phyloP scores from a whole-genome alignment of 2,329 filamentous ascomycete species.

The Coccinonectria pachysandricola region DNA sequence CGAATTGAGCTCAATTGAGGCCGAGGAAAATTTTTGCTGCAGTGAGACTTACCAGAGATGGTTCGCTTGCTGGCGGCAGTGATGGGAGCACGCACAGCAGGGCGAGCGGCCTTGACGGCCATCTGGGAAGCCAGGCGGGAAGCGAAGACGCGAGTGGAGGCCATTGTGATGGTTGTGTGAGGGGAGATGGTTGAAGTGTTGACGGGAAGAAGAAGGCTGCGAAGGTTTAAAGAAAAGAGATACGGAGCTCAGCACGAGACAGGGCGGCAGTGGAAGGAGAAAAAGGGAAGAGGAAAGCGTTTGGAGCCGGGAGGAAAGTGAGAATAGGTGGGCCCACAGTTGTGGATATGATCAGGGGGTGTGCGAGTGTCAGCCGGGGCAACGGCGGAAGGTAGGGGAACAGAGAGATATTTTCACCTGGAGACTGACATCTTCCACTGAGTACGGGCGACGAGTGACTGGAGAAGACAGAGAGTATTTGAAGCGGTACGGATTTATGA shows the following conservation, averaged over 20 bases:
- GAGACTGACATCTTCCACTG: too few species aligned
- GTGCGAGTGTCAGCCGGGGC: conserved; percentile 26
- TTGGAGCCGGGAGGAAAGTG: conserved; percentile 26
- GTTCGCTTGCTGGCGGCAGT: conserved; percentile 63
- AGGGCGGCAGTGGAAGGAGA: conserved; percentile 27
- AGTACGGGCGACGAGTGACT: too few species aligned
- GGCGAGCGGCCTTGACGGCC: conserved; percentile 69
- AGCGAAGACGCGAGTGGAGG: conserved; percentile 67
- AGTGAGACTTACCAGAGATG: conserved; percentile 54
- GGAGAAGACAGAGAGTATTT: too few species aligned
- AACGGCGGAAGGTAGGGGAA: conserved; percentile 20
- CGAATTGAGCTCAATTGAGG: conserved; percentile 17
- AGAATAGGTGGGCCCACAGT: conserved; percentile 27
- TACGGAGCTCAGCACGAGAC: conserved; percentile 25
- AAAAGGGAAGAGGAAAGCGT: conserved; percentile 31
- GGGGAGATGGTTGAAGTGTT: conserved; percentile 23
- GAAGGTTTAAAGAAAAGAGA: conserved; percentile 25
- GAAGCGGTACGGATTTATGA: conserved; percentile 21
- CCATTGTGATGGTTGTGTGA: conserved; percentile 59
- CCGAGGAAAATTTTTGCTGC: conserved; percentile 23
- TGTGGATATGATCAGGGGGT: conserved; percentile 21
- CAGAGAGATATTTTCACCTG: conserved; percentile 22
- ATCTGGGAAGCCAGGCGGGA: conserved; percentile 68
- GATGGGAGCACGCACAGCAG: conserved; percentile 56
- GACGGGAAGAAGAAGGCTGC: conserved; percentile 20